Base-by-base conservation (phyloP, 306 rosid species). In the Casuarina glauca region DNA sequence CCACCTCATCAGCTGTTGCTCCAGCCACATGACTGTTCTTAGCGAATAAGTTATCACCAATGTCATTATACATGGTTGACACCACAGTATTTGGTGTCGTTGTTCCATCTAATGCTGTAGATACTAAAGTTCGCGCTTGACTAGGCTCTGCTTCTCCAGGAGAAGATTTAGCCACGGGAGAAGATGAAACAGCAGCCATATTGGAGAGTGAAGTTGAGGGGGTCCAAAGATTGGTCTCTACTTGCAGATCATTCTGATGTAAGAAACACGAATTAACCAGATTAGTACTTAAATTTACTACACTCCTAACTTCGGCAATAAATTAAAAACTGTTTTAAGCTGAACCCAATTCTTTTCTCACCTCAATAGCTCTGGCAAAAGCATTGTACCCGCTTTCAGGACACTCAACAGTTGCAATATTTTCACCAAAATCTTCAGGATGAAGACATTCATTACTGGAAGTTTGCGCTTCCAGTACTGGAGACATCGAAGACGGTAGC, bases 91-190 rank as follows among this genome's bases (percentile, higher is more conserved):
- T 88, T 26, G 92, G 87, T 74, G 77, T 60, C 36, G 82, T 81
- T 70, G 81, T 36, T 54, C 83, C 76, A 67, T 73, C 83, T 73
- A 54, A 77, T 8, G 88, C 84, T 3, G 89, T 74, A 67, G 93
- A 88, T 61, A 77, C 84, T 9, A 83, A 83, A 85, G 64, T 50
- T 48, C 60, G 51, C 73, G 77, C 86, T 2, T 54, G 74, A 72
- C 80, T 88, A 72, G 91, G 88, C 50, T 82, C 82, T 19, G 76
- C 69, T 45, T 91, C 97, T 57, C 78, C 91, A 3, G 87, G 88
- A 75, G 94, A 89, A 73, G 81, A 85, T 63, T 80, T 82, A 44
- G 61, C 83, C 41, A 81, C 48, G 19, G 74, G 38, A n/a, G 90
- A 84, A 74, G 88, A 80, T 9, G 94, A 87, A 63, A 43, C 69